phyloP scores from a whole-genome alignment of 140 eudicot species.

The Anethum foeniculum region DNA sequence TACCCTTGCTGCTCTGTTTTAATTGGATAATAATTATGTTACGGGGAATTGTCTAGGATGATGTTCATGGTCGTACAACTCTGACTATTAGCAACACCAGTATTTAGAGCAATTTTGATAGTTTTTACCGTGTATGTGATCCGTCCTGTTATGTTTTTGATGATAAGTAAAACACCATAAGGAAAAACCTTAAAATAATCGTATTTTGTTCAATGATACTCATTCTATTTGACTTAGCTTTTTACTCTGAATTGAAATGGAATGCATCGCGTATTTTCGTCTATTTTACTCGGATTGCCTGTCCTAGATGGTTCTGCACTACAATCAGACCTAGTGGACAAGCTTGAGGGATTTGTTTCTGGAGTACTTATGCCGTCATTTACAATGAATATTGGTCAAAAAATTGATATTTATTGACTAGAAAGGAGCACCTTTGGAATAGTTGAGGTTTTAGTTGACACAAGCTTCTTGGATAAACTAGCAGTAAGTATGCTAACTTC shows the following conservation, averaged over 20 bases:
- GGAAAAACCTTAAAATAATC: conserved; percentile 11
- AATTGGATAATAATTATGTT: background rate
- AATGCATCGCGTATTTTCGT: background rate
- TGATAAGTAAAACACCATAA: conserved; percentile 16
- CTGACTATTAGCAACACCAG: background rate
- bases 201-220: conserved; percentile 1
- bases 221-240: background rate
- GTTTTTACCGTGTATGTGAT: background rate
- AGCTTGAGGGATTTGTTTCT: conserved; percentile 13
- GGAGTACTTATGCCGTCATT: conserved; percentile 14
- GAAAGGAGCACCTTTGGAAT: no score
- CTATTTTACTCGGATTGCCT: conserved; percentile 12
- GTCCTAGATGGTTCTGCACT: conserved; percentile 12
- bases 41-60: background rate
- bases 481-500: conserved; percentile 5
- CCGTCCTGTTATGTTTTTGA: conserved; percentile 16
- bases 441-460: conserved; percentile 1
- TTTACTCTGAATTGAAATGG: conserved; percentile 6
- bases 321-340: conserved; percentile 14
- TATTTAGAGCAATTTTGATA: background rate
- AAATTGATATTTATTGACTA: no score
- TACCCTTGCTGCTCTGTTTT: background rate
- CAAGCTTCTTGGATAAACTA: conserved; percentile 14
- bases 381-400: conserved; percentile 10
- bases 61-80: background rate